These are phyloP conservation scores for Aspergillus sojae DNA, from an alignment of 2,329 filamentous ascomycete species.

Conservation along the genomic window DNA sequence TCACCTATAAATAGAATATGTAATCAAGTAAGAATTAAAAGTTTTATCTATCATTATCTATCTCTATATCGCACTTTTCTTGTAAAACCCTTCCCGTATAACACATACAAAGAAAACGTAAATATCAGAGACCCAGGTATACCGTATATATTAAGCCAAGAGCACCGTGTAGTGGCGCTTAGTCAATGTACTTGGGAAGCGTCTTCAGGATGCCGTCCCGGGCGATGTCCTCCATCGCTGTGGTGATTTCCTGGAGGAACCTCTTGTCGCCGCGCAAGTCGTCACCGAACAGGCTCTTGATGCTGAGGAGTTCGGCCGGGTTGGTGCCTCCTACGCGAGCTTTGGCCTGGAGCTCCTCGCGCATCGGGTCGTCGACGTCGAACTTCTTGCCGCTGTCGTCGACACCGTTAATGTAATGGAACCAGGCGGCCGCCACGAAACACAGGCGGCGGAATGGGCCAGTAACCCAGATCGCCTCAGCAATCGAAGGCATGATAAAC, in stretches of 20 bases:
- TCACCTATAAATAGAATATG: background rate
- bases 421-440: conserved; percentile 55
- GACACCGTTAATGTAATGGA: conserved; percentile 55
- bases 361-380: conserved; percentile 52
- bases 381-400: conserved; percentile 51
- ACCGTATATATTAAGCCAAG: conserved; percentile 8
- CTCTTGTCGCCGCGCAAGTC: conserved; percentile 53
- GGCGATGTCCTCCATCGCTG: conserved; percentile 51
- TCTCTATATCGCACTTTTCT: conserved; percentile 17
- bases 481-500: conserved; percentile 44
- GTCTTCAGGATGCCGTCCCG: conserved; percentile 54
- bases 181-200: conserved; percentile 53
- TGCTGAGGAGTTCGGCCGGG: conserved; percentile 48
- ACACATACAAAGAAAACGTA: conserved; percentile 3
- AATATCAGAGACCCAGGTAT: conserved; percentile 19
- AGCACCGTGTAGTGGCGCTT: conserved; percentile 11
- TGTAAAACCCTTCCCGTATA: conserved; percentile 8
- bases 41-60: conserved; percentile 22
- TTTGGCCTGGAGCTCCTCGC: conserved; percentile 50
- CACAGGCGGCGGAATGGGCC: conserved; percentile 52
- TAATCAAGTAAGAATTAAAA: background rate
- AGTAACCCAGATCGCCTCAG: conserved; percentile 48
- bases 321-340: conserved; percentile 49
- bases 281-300: conserved; percentile 55
- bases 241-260: conserved; percentile 52